Conservation (phyloP, 306 rosid species). For the Acacia acuminata region DNA sequence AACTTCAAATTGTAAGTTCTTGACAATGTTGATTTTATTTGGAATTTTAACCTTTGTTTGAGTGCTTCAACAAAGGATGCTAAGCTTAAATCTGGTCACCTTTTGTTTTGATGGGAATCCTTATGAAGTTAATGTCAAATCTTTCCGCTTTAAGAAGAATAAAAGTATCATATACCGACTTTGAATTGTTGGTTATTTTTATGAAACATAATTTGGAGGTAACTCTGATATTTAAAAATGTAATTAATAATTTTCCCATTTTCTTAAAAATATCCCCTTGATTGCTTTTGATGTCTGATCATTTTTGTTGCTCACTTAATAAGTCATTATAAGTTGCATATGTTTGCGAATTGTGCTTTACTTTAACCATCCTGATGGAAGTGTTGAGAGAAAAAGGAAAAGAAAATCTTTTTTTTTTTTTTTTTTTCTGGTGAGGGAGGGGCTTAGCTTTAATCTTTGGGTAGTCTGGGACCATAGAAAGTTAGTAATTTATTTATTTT, state of each 20-base stretch:
- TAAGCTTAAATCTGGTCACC: not conserved
- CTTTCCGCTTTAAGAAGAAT: not conserved
- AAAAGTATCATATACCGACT: conserved; percentile 14
- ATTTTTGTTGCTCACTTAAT: not conserved
- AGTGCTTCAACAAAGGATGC: not conserved
- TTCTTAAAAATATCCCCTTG: not conserved
- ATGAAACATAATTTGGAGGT: conserved; percentile 3
- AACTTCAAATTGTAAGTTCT: conserved; percentile 83
- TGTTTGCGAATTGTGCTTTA: conserved; percentile 8
- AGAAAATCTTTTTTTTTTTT: no score
- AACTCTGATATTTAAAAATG: not conserved
- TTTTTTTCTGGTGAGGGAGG: not conserved
- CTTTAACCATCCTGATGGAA: not conserved
- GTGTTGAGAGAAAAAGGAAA: not conserved
- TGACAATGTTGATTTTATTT: not conserved
- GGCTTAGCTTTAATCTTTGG: not conserved
- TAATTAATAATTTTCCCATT: not conserved
- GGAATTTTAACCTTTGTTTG: not conserved
- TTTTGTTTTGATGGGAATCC: conserved; percentile 23
- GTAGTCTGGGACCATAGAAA: not conserved
- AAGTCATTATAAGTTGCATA: conserved; percentile 12
- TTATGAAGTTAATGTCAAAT: not conserved
- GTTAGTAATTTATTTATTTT: no score
- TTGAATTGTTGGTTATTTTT: not conserved
- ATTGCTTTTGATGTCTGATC: not conserved